Conservation (phyloP, 768 basidiomycete genomes). For the Phlebiopsis gigantea region DNA sequence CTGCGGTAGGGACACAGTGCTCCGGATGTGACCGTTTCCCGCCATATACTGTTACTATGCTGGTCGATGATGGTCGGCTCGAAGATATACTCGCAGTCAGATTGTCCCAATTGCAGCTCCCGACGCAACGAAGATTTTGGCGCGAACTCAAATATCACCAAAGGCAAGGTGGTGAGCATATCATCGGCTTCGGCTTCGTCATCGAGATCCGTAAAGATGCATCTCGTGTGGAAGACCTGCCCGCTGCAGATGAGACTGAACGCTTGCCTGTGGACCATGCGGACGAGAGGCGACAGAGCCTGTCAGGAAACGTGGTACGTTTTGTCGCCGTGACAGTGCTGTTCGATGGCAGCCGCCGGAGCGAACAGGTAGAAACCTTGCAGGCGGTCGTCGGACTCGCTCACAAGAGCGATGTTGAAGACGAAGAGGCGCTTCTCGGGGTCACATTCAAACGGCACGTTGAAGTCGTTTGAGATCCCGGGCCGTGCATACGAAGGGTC, state of each 20-base stretch:
- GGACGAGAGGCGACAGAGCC: neutral
- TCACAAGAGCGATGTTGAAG: neutral
- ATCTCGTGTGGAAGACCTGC: neutral
- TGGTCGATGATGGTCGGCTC: neutral
- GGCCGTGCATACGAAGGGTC: neutral
- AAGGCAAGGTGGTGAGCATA: no score
- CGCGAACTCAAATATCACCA: neutral
- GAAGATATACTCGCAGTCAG: neutral
- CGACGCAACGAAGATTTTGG: neutral
- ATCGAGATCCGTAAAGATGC: neutral
- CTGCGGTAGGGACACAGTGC: neutral
- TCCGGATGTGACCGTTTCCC: neutral
- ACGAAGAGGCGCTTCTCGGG: neutral
- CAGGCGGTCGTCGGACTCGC: neutral
- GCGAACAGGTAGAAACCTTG: neutral
- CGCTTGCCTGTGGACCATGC: neutral
- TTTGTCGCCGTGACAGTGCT: neutral
- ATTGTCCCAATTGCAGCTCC: neutral
- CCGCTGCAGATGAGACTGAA: neutral
- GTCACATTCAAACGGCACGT: neutral
- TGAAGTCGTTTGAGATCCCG: neutral
- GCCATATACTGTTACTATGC: neutral
- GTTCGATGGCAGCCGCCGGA: neutral
- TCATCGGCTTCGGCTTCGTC: neutral
- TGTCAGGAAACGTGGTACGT: neutral